phyloP scores from a whole-genome alignment of 176 grass and related monocot species.

The Puccinellia tenuiflora region DNA sequence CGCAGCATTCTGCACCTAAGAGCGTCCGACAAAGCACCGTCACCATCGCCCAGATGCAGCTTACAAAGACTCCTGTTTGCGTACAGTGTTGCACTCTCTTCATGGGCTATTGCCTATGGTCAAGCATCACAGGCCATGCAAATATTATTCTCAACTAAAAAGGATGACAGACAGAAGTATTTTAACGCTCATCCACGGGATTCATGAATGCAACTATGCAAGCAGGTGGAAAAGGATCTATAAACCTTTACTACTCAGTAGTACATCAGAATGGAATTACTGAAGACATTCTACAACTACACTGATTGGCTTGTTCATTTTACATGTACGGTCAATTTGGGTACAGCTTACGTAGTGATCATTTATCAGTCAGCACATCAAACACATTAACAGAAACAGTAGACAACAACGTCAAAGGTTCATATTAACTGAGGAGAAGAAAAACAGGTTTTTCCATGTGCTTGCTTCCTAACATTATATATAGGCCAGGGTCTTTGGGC shows the following conservation, averaged over 20 bases:
- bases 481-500: too few relatives aligned
- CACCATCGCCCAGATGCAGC: constrained; percentile 35
- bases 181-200: neutral
- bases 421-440: neutral
- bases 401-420: neutral
- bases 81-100: constrained; percentile 17
- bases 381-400: neutral
- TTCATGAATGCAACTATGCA: neutral
- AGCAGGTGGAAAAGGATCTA: neutral
- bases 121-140: neutral
- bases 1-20: constrained; percentile 20
- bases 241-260: neutral
- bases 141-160: neutral
- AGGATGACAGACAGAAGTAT: neutral
- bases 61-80: constrained; percentile 51
- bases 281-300: neutral
- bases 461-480: neutral
- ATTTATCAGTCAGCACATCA: neutral
- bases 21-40: constrained; percentile 32
- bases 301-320: neutral
- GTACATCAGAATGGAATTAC: neutral
- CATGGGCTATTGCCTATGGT: neutral
- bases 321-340: neutral
- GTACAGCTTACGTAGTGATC: neutral
- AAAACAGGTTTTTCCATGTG: neutral